A percentile compares a stretch with the other conserved stretches of the same genome.
Evolutionary conservation across 1,284 basidiomycete genomes (phyloP).

Genomic region (Inonotus obliquus): DNA sequence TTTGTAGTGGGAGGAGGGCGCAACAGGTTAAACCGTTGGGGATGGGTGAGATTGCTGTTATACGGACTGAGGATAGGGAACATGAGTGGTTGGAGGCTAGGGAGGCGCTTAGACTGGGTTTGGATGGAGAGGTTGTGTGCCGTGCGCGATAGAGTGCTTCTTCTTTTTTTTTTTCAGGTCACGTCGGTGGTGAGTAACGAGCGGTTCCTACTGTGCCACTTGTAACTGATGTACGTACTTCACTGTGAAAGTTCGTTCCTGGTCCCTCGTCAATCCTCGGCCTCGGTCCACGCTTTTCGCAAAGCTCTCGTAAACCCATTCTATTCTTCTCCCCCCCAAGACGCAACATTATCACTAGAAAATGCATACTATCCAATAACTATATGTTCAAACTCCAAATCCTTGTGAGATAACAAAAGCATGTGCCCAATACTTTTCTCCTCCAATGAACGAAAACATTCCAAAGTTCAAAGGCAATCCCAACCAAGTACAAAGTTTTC

Average conservation of each 20-base stretch:
- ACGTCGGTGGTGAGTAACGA: neutral
- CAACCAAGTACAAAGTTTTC: slow-evolving; percentile 56
- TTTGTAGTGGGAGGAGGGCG: slow-evolving; percentile 70
- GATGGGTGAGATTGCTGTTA: slow-evolving; percentile 84
- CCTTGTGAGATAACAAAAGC: neutral
- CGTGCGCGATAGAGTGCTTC: slow-evolving; percentile 46
- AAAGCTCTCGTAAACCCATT: neutral
- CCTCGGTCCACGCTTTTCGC: neutral
- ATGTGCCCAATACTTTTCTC: neutral
- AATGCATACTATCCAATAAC: neutral
- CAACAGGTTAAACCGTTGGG: slow-evolving; percentile 70
- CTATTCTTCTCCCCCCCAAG: neutral
- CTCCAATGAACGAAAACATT: neutral
- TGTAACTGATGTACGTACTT: neutral
- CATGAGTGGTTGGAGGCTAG: slow-evolving; percentile 71
- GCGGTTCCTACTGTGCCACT: neutral
- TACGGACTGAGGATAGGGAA: slow-evolving; percentile 65
- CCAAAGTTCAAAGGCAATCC: slow-evolving; percentile 44
- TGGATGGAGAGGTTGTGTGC: slow-evolving; percentile 72
- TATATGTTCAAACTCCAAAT: neutral
- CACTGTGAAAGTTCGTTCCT: neutral
- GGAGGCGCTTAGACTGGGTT: slow-evolving; percentile 58
- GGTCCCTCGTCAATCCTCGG: neutral
- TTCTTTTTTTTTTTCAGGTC: neutral
- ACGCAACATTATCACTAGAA: slow-evolving; percentile 1